Base-by-base conservation (phyloP, 805 yeast species). In the Wickerhamiella brachini region DNA sequence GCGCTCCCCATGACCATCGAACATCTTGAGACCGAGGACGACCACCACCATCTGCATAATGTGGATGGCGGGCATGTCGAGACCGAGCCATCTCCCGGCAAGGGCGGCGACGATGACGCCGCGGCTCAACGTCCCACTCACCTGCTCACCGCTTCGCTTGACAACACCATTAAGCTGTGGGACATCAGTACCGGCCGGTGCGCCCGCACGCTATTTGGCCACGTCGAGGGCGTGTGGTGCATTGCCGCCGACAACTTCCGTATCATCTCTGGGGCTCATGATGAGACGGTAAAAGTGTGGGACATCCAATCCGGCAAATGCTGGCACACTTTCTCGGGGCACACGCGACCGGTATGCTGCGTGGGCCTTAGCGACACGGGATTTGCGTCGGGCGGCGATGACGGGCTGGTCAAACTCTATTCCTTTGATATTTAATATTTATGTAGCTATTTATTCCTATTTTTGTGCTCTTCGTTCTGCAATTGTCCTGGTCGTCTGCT, bases 151-250 rank as follows among this genome's bases (percentile, higher is more conserved):
- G 87, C 94, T 15, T 86, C 96, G 0, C 70, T 90, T 53, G 97
- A 89, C 66, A 88, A 88, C 66, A 89, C 97, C 6, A 87, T 89
- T 65, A 87, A 89, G 64, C 66, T 90, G 47, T 89, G 97, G 97
- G 94, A 87, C 58, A 83, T 88, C 29, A 73, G 72, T 55, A 79
- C 93, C 0, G 96, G 97, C 3, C 78, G 80, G 65, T 90, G 97
- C 62, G 78, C 88, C 10, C 74, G 96, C 52, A 93, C 98, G 0
- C 90, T 93, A 66, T 93, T 90, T 70, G 98, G 98, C 2, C 98
- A 93, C 64, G 87, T 90, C 50, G 97, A 93, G 67, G 98, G 98
- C 21, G 95, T 93, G 18, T 90, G 97, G 97, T 87, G 90, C 44
- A 83, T 93, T 51, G 87, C 93, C 17, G 95, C 97, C 0, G 97